Evolutionary conservation across 805 yeast species (phyloP).

Genomic region (Clavispora fructus): DNA sequence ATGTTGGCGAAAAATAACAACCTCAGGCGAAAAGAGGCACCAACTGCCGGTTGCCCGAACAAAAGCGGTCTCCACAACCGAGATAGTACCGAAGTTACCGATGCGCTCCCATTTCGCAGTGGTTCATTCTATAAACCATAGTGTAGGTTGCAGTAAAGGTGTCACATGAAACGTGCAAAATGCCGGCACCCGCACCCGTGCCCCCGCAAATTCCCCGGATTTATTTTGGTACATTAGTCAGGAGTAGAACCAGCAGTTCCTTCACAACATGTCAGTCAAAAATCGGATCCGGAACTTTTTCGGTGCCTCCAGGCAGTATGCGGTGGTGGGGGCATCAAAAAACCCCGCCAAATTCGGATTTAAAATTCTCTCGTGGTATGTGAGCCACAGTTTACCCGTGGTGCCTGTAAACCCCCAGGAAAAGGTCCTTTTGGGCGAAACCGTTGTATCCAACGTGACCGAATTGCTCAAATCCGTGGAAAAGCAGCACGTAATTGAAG

Average conservation of each 20-base stretch:
- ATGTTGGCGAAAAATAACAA: too few relatives aligned
- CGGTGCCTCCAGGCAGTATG: slow-evolving; percentile 47
- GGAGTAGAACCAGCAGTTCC: background rate
- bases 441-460: slow-evolving; percentile 29
- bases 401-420: slow-evolving; percentile 62
- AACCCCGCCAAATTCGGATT: slow-evolving; percentile 63
- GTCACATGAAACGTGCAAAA: too few relatives aligned
- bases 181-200: background rate
- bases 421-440: slow-evolving; percentile 40
- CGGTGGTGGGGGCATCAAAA: slow-evolving; percentile 69
- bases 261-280: slow-evolving; percentile 31
- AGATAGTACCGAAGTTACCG: too few relatives aligned
- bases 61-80: too few relatives aligned
- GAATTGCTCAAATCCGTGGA: slow-evolving; percentile 21
- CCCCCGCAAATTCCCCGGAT: background rate
- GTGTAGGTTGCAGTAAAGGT: too few relatives aligned
- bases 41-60: too few relatives aligned
- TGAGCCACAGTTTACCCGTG: slow-evolving; percentile 49
- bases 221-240: background rate
- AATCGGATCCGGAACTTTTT: slow-evolving; percentile 41
- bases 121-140: too few relatives aligned
- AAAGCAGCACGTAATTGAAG: slow-evolving; percentile 15
- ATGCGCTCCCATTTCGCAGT: too few relatives aligned
- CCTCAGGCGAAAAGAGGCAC: too few relatives aligned
- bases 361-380: slow-evolving; percentile 67